Conservation (phyloP, 768 basidiomycete genomes). For the Auricularia sp. region DNA sequence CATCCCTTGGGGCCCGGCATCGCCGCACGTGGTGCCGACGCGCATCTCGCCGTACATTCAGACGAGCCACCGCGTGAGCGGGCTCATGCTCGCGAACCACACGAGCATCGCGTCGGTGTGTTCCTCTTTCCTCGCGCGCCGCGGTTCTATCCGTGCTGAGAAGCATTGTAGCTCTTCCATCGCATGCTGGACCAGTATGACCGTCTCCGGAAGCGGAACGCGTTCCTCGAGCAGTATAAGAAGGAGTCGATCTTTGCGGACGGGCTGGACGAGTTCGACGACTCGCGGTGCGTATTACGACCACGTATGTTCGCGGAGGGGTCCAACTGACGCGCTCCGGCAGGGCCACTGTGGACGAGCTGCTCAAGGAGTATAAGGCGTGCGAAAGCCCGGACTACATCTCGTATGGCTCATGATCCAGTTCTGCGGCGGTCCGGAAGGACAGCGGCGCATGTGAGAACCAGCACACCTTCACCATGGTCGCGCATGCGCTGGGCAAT, state of each 20-base stretch:
- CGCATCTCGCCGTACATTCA: conserved; percentile 81
- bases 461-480: not conserved
- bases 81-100: conserved; percentile 97
- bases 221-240: conserved; percentile 96
- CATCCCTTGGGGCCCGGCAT: conserved; percentile 98
- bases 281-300: conserved; percentile 57
- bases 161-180: conserved; percentile 66
- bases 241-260: conserved; percentile 94
- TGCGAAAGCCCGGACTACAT: conserved; percentile 95
- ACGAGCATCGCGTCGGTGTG: conserved; percentile 91
- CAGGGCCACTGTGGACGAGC: conserved; percentile 77
- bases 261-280: conserved; percentile 91
- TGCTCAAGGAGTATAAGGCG: conserved; percentile 90
- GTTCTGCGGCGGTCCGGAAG: not conserved
- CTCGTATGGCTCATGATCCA: conserved; percentile 40
- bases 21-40: conserved; percentile 93
- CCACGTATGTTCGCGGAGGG: too few species aligned
- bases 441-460: not conserved
- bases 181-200: conserved; percentile 96
- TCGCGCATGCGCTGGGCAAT: not conserved
- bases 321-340: not conserved
- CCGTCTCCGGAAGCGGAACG: conserved; percentile 73
- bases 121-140: conserved; percentile 9
- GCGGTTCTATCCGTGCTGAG: not conserved
- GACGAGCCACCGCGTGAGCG: conserved; percentile 89